Conservation (phyloP, 495 filamentous ascomycete genomes). For the Umbilicaria muhlenbergii region DNA sequence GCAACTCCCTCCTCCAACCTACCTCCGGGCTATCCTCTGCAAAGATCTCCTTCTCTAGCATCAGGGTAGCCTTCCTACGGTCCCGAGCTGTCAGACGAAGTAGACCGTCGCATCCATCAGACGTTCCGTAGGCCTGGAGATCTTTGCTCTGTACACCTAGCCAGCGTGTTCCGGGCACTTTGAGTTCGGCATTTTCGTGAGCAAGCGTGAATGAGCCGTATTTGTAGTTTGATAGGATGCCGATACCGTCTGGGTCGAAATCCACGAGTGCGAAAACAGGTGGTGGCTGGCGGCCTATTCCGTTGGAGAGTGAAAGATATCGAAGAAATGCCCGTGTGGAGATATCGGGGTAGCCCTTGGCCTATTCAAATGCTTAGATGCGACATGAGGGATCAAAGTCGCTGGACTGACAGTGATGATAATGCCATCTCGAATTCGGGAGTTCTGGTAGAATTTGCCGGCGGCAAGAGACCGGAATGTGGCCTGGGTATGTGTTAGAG, state of each 20-base stretch:
- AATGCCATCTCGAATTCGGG: constrained; percentile 38
- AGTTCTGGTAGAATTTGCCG: constrained; percentile 34
- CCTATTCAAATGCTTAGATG: constrained; percentile 28
- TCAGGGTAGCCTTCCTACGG: constrained; percentile 44
- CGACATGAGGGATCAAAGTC: not conserved
- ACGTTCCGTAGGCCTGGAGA: constrained; percentile 16
- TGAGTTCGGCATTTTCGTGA: constrained; percentile 49
- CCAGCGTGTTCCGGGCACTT: constrained; percentile 47
- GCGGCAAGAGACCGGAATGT: constrained; percentile 58
- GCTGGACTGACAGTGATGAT: constrained; percentile 46
- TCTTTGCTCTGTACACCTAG: constrained; percentile 57
- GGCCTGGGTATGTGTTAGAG: constrained; percentile 36
- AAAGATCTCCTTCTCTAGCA: constrained; percentile 44
- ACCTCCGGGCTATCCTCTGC: constrained; percentile 30
- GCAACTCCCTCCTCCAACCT: constrained; percentile 51
- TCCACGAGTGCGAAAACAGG: constrained; percentile 61
- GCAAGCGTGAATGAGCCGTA: constrained; percentile 59
- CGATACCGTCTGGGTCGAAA: constrained; percentile 70
- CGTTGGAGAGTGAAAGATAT: constrained; percentile 16
- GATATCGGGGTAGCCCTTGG: constrained; percentile 87
- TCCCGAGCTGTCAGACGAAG: constrained; percentile 47
- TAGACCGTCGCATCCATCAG: constrained; percentile 19
- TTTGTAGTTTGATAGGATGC: constrained; percentile 77
- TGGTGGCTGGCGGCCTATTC: constrained; percentile 16
- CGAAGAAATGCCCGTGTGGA: constrained; percentile 54